Conservation (phyloP, 2,329 filamentous ascomycete species). For the Colletotrichum sp. region DNA sequence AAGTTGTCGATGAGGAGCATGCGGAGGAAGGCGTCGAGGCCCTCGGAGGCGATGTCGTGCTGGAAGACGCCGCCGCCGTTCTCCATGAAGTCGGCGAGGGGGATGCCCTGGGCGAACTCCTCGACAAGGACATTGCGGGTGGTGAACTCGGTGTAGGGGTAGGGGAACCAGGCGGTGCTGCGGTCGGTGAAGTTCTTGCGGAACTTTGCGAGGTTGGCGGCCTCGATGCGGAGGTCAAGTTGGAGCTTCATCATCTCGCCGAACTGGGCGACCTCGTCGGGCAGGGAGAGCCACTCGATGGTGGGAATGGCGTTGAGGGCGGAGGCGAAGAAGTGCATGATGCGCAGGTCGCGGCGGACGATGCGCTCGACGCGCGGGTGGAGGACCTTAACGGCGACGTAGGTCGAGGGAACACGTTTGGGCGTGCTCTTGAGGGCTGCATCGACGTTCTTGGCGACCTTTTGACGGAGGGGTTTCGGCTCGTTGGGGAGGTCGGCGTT, state of each 20-base stretch:
- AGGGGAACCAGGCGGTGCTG: slow-evolving; percentile 95
- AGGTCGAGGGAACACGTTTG: slow-evolving; percentile 83
- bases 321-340: slow-evolving; percentile 91
- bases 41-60: slow-evolving; percentile 92
- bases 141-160: slow-evolving; percentile 89
- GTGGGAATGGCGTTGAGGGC: slow-evolving; percentile 87
- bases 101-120: slow-evolving; percentile 94
- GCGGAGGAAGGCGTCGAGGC: slow-evolving; percentile 91
- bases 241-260: slow-evolving; percentile 99
- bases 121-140: slow-evolving; percentile 93
- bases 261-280: slow-evolving; percentile 92
- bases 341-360: slow-evolving; percentile 87
- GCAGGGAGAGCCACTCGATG: slow-evolving; percentile 96
- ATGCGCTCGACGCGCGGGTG: slow-evolving; percentile 90
- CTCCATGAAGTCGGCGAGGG: slow-evolving; percentile 86
- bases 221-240: slow-evolving; percentile 92
- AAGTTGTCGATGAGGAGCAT: slow-evolving; percentile 99
- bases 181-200: slow-evolving; percentile 88
- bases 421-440: slow-evolving; percentile 86
- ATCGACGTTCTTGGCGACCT: slow-evolving; percentile 82
- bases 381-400: slow-evolving; percentile 95
- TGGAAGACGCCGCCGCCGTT: slow-evolving; percentile 93
- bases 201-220: slow-evolving; percentile 87
- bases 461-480: slow-evolving; percentile 63
- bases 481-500: slow-evolving; percentile 58